Evolutionary conservation across 306 rosid species (phyloP), one percentile per base, ranked within the genome.

Genomic region (Oemleria cerasiformis): DNA sequence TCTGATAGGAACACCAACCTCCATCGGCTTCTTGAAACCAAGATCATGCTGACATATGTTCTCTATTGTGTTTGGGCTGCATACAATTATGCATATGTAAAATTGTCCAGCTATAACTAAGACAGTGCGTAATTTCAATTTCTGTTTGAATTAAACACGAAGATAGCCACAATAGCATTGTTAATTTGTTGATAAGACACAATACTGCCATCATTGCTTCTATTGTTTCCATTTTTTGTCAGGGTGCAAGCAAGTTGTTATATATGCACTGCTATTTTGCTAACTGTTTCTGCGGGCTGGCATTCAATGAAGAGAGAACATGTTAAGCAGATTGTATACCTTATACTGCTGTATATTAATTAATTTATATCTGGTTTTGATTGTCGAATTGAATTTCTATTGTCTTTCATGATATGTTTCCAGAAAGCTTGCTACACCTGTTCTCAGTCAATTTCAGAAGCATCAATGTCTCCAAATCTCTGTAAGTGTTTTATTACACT

Each of bases 391-490:
- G 55, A 73, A 20, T 9, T 14, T 43, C 57, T 10, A 36, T 36
- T 51, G 7, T 25, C 23, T 80, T 48, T 68, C 25, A 53, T 71
- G 57, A 20, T 78, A 67, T 62, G n/a, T 77, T 78, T 75, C 74
- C 97, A 95, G 99, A 95, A 89, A 88, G 84, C 86, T 67, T 95
- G 99, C 84, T 89, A 67, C 80, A 73, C 88, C 23, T 95, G 99
- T 84, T 89, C 96, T 79, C 96, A 85, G 65, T 81, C 96, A 39
- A 70, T 85, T 63, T 75, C 92, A 12, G 99, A 90, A 81, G 96
- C 88, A 50, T 92, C 87, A 48, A 73, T 92, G 71, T 87, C 96
- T 74, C 99, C 88, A 73, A 95, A 95, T 81, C 88, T 95, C 69
- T 84, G 99, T 95, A 79, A 89, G 99, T 73, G n/a, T 39, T 25